Evolutionary conservation across 257 asterid genomes (phyloP).

Genomic region (Solanum tarapatanum): DNA sequence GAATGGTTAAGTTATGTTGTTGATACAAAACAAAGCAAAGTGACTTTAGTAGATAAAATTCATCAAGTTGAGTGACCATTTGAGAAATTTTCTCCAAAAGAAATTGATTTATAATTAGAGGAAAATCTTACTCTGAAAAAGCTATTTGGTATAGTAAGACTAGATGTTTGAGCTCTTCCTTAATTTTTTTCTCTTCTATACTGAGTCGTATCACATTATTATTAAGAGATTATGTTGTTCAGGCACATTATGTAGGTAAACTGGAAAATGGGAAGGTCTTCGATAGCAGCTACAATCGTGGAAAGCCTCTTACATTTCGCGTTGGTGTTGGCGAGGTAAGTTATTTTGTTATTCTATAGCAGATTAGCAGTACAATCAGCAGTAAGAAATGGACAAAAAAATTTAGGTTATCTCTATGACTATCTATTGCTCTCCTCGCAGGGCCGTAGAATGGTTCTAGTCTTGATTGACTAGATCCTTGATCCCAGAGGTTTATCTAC

Average conservation of each 20-base stretch:
- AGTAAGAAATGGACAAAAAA: not conserved
- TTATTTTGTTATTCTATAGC: not conserved
- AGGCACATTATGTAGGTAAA: constrained; percentile 87
- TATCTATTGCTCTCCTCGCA: not conserved
- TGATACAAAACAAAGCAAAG: not conserved
- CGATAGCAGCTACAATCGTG: constrained; percentile 91
- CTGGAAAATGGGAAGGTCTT: constrained; percentile 72
- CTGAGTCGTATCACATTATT: not conserved
- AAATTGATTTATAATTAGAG: not conserved
- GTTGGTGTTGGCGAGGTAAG: constrained; percentile 87
- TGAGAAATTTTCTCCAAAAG: not conserved
- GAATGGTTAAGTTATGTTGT: not conserved
- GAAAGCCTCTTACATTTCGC: constrained; percentile 84
- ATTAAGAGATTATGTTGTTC: not conserved
- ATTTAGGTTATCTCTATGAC: not conserved
- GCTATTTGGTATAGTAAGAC: not conserved
- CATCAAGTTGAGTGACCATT: not conserved
- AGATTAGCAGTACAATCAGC: no score
- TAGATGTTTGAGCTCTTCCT: not conserved
- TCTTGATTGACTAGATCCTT: not conserved
- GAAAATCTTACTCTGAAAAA: not conserved
- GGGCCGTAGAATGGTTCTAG: not conserved
- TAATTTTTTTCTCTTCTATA: not conserved
- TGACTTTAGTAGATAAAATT: not conserved
- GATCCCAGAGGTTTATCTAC: not conserved